Conservation (phyloP, 2,329 filamentous ascomycete genomes). For the Plectosphaerella cucumerina region DNA sequence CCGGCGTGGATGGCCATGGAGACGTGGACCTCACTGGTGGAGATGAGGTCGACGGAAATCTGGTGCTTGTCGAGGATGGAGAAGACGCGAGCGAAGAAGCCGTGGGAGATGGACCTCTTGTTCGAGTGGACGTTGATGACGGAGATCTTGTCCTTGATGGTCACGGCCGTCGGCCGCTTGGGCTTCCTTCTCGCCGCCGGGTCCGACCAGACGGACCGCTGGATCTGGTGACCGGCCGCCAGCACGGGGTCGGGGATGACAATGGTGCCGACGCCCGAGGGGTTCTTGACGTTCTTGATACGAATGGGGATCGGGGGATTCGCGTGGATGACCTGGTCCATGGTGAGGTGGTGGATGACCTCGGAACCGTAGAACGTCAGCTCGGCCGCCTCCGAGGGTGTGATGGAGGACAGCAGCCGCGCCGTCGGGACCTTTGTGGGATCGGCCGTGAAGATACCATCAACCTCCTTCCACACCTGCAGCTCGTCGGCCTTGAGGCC, state of each 20-base stretch:
- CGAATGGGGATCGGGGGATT: conserved; percentile 74
- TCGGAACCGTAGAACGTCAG: conserved; percentile 93
- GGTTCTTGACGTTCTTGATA: conserved; percentile 91
- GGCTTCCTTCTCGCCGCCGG: conserved; percentile 49
- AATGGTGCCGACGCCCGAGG: conserved; percentile 71
- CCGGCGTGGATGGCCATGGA: conserved; percentile 94
- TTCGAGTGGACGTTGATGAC: conserved; percentile 98
- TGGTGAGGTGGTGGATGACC: conserved; percentile 97
- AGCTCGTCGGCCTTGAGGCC: conserved; percentile 83
- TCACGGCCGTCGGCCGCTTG: conserved; percentile 82
- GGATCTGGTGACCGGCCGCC: conserved; percentile 54
- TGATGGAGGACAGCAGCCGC: conserved; percentile 82
- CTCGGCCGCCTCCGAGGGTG: conserved; percentile 91
- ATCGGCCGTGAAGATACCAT: conserved; percentile 84
- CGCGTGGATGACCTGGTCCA: conserved; percentile 93
- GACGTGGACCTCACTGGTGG: conserved; percentile 93
- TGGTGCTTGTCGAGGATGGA: conserved; percentile 81
- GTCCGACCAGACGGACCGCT: conserved; percentile 40
- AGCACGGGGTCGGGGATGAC: conserved; percentile 70
- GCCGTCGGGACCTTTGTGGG: conserved; percentile 91
- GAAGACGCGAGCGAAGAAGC: conserved; percentile 93
- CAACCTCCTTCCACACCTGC: conserved; percentile 98
- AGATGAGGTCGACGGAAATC: conserved; percentile 93
- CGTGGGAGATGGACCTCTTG: conserved; percentile 91
- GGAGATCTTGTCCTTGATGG: conserved; percentile 94